phyloP scores from a whole-genome alignment of 2,329 filamentous ascomycete species.

The Colletotrichum chrysophilum region DNA sequence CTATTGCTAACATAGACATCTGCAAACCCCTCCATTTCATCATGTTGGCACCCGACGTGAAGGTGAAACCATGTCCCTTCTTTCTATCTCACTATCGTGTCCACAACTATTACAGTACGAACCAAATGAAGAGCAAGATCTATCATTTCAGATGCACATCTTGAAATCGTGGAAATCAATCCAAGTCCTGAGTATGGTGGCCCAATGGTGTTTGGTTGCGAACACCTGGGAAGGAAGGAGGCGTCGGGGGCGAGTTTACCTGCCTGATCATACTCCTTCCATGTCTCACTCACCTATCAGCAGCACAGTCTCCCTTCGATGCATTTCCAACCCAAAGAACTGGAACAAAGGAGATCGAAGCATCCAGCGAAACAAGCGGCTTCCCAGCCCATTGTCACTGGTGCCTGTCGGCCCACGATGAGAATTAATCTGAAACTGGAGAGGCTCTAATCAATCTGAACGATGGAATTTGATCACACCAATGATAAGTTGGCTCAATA shows the following conservation, averaged over 20 bases:
- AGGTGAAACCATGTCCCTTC: accelerated
- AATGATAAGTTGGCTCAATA: too few relatives aligned
- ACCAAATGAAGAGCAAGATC: neutral
- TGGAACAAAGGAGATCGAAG: neutral
- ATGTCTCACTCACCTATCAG: neutral
- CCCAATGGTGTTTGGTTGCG: neutral
- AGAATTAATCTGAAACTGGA: too few relatives aligned
- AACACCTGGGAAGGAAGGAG: neutral
- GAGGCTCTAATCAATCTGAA: too few relatives aligned
- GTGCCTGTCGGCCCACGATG: neutral
- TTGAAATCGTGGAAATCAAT: neutral
- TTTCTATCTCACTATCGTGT: neutral
- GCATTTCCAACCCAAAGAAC: accelerated
- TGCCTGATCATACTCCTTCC: neutral
- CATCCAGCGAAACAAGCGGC: neutral
- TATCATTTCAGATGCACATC: neutral
- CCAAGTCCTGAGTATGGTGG: neutral
- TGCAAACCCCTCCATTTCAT: neutral
- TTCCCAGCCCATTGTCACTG: neutral
- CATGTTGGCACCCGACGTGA: accelerated
- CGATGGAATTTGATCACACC: too few relatives aligned
- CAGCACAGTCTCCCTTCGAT: neutral
- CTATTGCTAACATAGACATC: too few relatives aligned
- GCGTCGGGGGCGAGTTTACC: neutral
- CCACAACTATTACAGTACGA: neutral